A percentile compares a stretch with the other conserved stretches of the same genome.
Evolutionary conservation across 192 early-diverging fungal species (phyloP).

Genomic region (Coemansia sp.): DNA sequence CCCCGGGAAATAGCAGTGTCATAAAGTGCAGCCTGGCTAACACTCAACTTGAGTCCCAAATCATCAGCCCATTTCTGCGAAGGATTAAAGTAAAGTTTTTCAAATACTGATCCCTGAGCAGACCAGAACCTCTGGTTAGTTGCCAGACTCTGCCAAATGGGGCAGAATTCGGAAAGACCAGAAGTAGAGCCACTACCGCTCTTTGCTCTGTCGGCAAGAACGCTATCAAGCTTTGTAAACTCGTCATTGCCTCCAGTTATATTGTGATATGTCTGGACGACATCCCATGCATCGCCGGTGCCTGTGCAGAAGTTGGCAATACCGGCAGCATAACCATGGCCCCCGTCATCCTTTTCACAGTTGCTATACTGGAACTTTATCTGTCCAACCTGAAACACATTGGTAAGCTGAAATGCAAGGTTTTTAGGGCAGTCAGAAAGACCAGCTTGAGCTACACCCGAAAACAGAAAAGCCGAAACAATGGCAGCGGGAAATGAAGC

Average conservation of each 20-base stretch:
- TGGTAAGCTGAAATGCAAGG: conserved; percentile 8
- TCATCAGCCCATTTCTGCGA: conserved; percentile 10
- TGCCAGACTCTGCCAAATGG: conserved; percentile 30
- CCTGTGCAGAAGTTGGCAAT: conserved; percentile 27
- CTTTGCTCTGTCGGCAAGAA: conserved; percentile 10
- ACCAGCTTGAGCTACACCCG: neutral
- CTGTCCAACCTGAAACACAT: conserved; percentile 5
- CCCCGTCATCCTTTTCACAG: conserved; percentile 1
- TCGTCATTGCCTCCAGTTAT: conserved; percentile 18
- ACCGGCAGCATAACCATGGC: conserved; percentile 12
- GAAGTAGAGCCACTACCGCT: conserved; percentile 9
- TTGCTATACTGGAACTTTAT: conserved; percentile 16
- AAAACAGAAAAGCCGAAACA: conserved; percentile 4
- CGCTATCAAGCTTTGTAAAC: conserved; percentile 22
- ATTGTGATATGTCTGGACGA: conserved; percentile 30
- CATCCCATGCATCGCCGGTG: conserved; percentile 37
- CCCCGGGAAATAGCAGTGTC: conserved; percentile 48
- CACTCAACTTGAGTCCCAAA: conserved; percentile 16
- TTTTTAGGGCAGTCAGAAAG: conserved; percentile 4
- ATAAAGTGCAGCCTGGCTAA: conserved; percentile 36
- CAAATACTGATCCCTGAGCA: neutral
- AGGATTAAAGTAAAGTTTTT: neutral
- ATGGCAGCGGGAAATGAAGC: neutral
- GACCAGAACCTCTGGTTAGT: neutral
- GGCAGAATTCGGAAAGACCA: conserved; percentile 48